These are phyloP conservation scores for Pseudonitzschia pungens DNA, from an alignment of 108 stramenopile genomes.

Conservation along the genomic window DNA sequence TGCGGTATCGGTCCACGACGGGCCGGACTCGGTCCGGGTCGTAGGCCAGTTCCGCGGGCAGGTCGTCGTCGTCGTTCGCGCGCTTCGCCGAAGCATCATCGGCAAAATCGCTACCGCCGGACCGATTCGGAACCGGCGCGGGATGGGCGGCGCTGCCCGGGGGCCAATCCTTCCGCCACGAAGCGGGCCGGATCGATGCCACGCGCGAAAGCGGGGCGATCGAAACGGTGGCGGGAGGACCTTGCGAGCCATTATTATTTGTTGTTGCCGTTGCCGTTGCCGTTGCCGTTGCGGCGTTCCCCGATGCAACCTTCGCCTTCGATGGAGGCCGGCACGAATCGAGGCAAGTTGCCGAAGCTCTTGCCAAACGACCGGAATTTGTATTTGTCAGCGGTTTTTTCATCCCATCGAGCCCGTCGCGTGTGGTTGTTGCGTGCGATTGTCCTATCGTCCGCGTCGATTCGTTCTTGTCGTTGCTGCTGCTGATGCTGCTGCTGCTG, in stretches of 20 bases:
- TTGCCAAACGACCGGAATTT: background rate
- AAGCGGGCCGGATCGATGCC: slow-evolving; percentile 14
- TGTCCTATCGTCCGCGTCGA: background rate
- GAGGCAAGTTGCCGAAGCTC: background rate
- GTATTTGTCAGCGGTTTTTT: background rate
- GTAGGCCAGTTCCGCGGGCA: slow-evolving; percentile 39
- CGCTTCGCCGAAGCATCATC: too few species aligned
- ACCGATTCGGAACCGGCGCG: background rate
- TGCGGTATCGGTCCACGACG: slow-evolving; percentile 38
- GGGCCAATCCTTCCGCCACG: background rate
- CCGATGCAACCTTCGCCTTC: background rate
- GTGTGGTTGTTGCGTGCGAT: background rate
- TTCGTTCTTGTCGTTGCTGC: background rate
- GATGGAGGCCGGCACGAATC: background rate
- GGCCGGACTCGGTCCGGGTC: slow-evolving; percentile 24
- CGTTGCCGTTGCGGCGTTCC: background rate
- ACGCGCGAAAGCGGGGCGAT: background rate
- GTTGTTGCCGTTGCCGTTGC: background rate
- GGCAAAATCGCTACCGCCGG: background rate
- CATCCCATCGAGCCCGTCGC: background rate
- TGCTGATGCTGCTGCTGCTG: background rate
- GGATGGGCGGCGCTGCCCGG: background rate
- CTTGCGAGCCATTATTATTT: too few species aligned
- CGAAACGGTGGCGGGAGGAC: background rate
- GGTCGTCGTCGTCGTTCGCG: too few species aligned